phyloP scores from a whole-genome alignment of 2,329 filamentous ascomycete species.

The Immersiporthe knoxdaviesiana region DNA sequence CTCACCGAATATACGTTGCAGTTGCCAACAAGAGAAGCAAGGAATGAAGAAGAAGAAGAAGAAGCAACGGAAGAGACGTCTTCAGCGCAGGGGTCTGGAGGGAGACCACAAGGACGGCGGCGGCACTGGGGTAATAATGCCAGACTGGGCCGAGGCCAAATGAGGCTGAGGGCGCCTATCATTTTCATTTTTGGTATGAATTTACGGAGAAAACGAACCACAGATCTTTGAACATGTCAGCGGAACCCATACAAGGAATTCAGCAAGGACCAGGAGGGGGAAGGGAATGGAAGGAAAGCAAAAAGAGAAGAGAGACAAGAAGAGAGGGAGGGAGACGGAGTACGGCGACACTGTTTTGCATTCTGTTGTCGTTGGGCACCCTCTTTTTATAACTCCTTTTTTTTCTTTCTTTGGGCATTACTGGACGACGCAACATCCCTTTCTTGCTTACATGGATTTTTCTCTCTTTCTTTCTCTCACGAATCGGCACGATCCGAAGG shows the following conservation, averaged over 20 bases:
- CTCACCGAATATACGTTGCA: slow-evolving; percentile 2
- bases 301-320: not conserved
- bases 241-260: not conserved
- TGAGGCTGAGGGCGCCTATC: not conserved
- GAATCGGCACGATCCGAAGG: not conserved
- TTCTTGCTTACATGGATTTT: not conserved
- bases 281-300: not conserved
- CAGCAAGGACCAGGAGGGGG: not conserved
- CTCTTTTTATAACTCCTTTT: not conserved
- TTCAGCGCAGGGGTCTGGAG: not conserved
- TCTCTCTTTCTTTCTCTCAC: not conserved
- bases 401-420: not conserved
- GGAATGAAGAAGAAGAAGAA: not conserved
- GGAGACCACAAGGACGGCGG: not conserved
- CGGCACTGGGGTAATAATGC: not conserved
- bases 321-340: not conserved
- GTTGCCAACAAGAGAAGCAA: not conserved
- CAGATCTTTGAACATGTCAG: not conserved
- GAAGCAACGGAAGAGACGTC: not conserved
- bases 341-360: not conserved
- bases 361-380: not conserved
- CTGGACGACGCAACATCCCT: not conserved
- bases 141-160: not conserved
- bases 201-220: not conserved
- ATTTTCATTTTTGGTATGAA: not conserved